Evolutionary conservation across 2,329 filamentous ascomycete genomes (phyloP).

Genomic region (Microcera coccophila): DNA sequence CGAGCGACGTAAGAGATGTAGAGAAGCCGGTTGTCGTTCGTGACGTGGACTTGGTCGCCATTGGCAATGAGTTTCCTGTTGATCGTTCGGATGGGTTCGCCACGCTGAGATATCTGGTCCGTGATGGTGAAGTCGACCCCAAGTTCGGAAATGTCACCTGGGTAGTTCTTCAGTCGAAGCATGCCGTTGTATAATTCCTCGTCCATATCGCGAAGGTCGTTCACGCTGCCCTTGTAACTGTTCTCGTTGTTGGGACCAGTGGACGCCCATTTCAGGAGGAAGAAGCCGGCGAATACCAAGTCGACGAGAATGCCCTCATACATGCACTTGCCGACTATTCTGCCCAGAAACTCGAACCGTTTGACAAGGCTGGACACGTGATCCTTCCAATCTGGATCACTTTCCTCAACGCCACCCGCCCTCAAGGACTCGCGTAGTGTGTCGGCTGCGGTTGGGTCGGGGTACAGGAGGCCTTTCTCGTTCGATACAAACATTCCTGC

Average conservation of each 20-base stretch:
- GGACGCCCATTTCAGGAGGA: conserved; percentile 90
- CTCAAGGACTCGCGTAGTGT: conserved; percentile 59
- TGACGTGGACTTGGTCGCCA: conserved; percentile 74
- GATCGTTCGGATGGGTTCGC: conserved; percentile 53
- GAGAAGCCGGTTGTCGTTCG: conserved; percentile 86
- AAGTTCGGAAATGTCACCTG: conserved; percentile 67
- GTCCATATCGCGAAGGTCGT: conserved; percentile 89
- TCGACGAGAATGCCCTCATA: conserved; percentile 97
- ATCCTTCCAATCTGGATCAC: conserved; percentile 53
- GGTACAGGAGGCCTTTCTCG: conserved; percentile 80
- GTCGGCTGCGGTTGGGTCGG: conserved; percentile 76
- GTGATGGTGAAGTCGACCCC: conserved; percentile 85
- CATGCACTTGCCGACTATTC: conserved; percentile 91
- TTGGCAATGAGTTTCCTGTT: conserved; percentile 73
- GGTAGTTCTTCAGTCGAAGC: conserved; percentile 76
- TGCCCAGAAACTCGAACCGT: conserved; percentile 86
- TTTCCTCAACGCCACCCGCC: conserved; percentile 48
- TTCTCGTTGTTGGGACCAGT: conserved; percentile 60
- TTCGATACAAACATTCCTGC: conserved; percentile 73
- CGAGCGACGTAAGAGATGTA: conserved; percentile 91
- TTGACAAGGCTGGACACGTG: conserved; percentile 59
- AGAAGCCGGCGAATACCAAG: conserved; percentile 89
- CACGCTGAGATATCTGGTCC: conserved; percentile 55
- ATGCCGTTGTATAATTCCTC: conserved; percentile 87
- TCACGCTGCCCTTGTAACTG: conserved; percentile 86